Conservation (phyloP, 305 asterid species). For the Solanum chacoense region DNA sequence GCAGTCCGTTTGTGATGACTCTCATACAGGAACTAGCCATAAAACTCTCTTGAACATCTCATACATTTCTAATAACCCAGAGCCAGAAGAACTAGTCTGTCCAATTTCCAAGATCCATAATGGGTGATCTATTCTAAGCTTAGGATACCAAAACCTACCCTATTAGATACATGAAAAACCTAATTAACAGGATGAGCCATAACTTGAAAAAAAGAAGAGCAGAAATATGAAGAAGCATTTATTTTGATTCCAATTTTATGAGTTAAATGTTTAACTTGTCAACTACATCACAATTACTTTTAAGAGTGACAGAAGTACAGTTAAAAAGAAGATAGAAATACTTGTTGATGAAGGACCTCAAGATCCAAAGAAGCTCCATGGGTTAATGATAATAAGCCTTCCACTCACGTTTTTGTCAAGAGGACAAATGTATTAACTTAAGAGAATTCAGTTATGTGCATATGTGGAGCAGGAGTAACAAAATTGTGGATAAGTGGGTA, state of each 20-base stretch:
- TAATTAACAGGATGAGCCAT: not conserved
- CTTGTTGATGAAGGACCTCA: not conserved
- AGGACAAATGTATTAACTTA: not conserved
- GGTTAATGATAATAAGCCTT: not conserved
- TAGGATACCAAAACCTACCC: not conserved
- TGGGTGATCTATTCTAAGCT: not conserved
- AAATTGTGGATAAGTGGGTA: not conserved
- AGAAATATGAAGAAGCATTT: not conserved
- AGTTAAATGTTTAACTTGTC: not conserved
- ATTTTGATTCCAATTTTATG: not conserved
- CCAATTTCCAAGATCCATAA: conserved; percentile 1
- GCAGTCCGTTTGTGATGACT: not conserved
- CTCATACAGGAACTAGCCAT: not conserved
- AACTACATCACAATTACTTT: not conserved
- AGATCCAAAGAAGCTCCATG: not conserved
- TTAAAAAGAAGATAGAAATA: not conserved
- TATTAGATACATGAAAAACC: not conserved
- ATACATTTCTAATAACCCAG: not conserved
- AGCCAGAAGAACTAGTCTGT: not conserved
- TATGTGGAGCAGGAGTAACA: not conserved
- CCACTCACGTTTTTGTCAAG: not conserved
- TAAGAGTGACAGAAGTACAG: not conserved
- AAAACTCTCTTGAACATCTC: not conserved
- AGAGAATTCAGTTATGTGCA: not conserved
- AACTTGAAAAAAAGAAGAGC: not conserved